phyloP scores from a whole-genome alignment of 2,329 filamentous ascomycete species.

The Hypoxylon sp. region DNA sequence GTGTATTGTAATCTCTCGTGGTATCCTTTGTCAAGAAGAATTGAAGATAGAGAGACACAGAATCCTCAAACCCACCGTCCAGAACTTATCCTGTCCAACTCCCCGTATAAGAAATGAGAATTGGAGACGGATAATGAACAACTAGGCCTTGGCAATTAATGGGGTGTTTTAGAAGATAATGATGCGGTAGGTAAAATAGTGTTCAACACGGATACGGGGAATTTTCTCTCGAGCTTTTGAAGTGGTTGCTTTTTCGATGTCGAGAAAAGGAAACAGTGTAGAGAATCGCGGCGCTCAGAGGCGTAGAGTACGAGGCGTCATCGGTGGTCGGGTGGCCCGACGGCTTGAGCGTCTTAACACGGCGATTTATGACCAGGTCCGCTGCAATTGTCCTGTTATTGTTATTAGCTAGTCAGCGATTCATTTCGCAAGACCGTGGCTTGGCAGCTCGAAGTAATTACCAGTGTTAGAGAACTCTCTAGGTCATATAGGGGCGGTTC shows the following conservation, averaged over 20 bases:
- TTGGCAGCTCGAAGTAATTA: slow-evolving; percentile 16
- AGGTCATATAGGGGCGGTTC: slow-evolving; percentile 7
- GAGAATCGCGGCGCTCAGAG: slow-evolving; percentile 27
- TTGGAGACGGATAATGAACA: neutral
- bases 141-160: neutral
- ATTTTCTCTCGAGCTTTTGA: slow-evolving; percentile 3
- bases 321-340: slow-evolving; percentile 22
- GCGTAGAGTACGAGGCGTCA: slow-evolving; percentile 30
- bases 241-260: slow-evolving; percentile 18
- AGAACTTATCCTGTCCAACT: slow-evolving; percentile 2
- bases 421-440: slow-evolving; percentile 15
- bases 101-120: neutral
- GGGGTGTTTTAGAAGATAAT: neutral
- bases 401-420: slow-evolving; percentile 14
- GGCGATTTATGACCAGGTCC: slow-evolving; percentile 31
- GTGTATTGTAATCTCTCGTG: neutral
- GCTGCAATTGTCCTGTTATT: slow-evolving; percentile 25
- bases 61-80: neutral
- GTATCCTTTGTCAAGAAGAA: neutral
- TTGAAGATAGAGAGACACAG: neutral
- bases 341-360: slow-evolving; percentile 43
- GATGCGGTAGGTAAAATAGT: slow-evolving; percentile 4
- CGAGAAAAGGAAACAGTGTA: slow-evolving; percentile 18
- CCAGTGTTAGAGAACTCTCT: slow-evolving; percentile 2
- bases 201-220: slow-evolving; percentile 3